Conservation (phyloP, 768 basidiomycete species). For the Kwoniella sp. region DNA sequence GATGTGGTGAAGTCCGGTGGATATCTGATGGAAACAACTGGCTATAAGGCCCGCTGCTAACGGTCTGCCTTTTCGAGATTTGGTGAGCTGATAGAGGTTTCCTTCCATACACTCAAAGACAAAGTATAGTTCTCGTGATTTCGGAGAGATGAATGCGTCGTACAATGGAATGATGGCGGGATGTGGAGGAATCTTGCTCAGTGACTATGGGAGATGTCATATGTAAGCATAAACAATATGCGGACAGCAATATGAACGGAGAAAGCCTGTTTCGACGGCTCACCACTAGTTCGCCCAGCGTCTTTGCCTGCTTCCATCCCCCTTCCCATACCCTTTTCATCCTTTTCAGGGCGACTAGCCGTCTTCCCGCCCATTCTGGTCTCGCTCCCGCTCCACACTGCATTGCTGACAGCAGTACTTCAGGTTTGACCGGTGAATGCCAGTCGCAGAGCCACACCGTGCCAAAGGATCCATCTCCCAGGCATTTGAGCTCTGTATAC, state of each 20-base stretch:
- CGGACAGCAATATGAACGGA: slow-evolving; percentile 9
- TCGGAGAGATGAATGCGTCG: slow-evolving; percentile 97
- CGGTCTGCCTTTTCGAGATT: slow-evolving; percentile 88
- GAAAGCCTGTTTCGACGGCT: too few species aligned
- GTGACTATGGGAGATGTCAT: slow-evolving; percentile 65
- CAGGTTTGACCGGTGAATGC: slow-evolving; percentile 91
- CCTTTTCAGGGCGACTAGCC: slow-evolving; percentile 92
- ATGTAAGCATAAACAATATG: slow-evolving; percentile 10
- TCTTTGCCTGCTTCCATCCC: slow-evolving; percentile 96
- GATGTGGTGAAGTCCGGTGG: slow-evolving; percentile 86
- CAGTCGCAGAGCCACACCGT: slow-evolving; percentile 99
- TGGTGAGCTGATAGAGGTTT: slow-evolving; percentile 98
- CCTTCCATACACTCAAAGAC: slow-evolving; percentile 99
- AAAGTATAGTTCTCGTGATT: slow-evolving; percentile 94
- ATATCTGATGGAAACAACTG: slow-evolving; percentile 90
- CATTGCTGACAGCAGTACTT: slow-evolving; percentile 89
- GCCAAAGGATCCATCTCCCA: slow-evolving; percentile 98
- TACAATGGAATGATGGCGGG: slow-evolving; percentile 98
- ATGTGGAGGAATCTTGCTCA: slow-evolving; percentile 91
- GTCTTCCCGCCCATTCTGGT: slow-evolving; percentile 91
- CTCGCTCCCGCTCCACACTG: slow-evolving; percentile 89
- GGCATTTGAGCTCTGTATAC: slow-evolving; percentile 91
- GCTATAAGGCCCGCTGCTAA: slow-evolving; percentile 96
- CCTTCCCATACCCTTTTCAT: slow-evolving; percentile 99
- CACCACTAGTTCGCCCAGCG: slow-evolving; percentile 78